Evolutionary conservation across 106 monocot genomes (phyloP).

Genomic region (Allium cepa): DNA sequence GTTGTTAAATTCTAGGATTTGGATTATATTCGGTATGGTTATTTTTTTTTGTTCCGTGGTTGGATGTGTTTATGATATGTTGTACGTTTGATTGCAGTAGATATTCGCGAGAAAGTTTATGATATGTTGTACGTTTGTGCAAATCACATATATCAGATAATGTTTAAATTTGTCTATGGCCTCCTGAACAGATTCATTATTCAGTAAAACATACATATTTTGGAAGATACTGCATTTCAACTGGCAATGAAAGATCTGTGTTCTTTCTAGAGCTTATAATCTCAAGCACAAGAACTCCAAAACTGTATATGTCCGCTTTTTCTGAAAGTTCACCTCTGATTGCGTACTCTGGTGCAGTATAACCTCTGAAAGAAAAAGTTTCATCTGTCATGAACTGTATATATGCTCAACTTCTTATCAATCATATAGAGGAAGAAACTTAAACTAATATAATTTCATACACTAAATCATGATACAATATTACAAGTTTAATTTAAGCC

Average conservation of each 20-base stretch:
- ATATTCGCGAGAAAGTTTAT: too few relatives aligned
- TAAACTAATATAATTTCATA: too few relatives aligned
- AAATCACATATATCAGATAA: background rate
- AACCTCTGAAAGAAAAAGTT: slow-evolving; percentile 23
- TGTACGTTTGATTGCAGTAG: too few relatives aligned
- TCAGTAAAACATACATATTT: slow-evolving; percentile 27
- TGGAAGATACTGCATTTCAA: slow-evolving; percentile 56
- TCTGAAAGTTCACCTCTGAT: slow-evolving; percentile 52
- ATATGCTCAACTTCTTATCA: too few relatives aligned
- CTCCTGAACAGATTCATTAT: too few relatives aligned
- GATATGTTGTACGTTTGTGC: background rate
- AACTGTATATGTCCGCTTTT: slow-evolving; percentile 59
- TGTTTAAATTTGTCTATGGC: background rate
- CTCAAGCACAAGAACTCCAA: slow-evolving; percentile 52
- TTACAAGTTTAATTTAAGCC: background rate
- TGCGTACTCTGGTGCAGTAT: slow-evolving; percentile 61
- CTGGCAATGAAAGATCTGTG: slow-evolving; percentile 34
- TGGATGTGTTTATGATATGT: too few relatives aligned
- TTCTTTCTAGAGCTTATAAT: slow-evolving; percentile 42
- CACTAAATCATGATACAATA: too few relatives aligned
- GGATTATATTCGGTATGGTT: too few relatives aligned
- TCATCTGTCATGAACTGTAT: too few relatives aligned
- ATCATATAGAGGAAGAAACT: too few relatives aligned
- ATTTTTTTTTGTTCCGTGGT: too few relatives aligned
- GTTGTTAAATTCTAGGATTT: too few relatives aligned